Conservation (phyloP, 148 eudicot genomes). For the Rhododendron molle region DNA sequence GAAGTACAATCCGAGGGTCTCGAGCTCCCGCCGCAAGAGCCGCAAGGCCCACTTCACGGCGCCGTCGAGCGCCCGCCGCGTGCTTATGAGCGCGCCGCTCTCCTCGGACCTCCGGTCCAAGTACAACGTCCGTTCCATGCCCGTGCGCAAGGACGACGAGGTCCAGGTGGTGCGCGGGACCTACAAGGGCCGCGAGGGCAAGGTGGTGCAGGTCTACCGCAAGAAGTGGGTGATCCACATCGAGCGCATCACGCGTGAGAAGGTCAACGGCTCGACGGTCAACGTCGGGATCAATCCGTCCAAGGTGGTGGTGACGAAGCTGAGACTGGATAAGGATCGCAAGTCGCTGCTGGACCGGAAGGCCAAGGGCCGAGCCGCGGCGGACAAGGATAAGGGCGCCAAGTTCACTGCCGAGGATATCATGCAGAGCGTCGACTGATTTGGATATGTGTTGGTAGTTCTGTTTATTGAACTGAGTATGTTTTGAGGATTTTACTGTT, state of each 20-base stretch:
- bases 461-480: neutral
- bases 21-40: conserved; percentile 63
- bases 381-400: conserved; percentile 66
- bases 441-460: neutral
- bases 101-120: conserved; percentile 56
- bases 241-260: conserved; percentile 68
- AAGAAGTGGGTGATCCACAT: conserved; percentile 73
- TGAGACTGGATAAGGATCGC: conserved; percentile 61
- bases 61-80: conserved; percentile 67
- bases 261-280: conserved; percentile 69
- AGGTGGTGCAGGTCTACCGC: conserved; percentile 65
- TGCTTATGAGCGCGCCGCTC: conserved; percentile 60
- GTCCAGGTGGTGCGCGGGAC: conserved; percentile 66
- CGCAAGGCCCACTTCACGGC: conserved; percentile 74
- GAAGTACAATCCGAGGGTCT: conserved; percentile 68
- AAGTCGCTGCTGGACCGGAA: conserved; percentile 57
- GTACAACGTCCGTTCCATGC: conserved; percentile 63
- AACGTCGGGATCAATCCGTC: conserved; percentile 63
- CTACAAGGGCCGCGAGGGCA: conserved; percentile 75
- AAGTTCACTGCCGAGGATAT: conserved; percentile 60
- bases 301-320: conserved; percentile 54
- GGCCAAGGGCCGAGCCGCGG: conserved; percentile 63
- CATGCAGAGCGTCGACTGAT: conserved; percentile 45
- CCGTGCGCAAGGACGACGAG: conserved; percentile 73
- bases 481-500: neutral